phyloP scores from a whole-genome alignment of 495 filamentous ascomycete species.

The Penicillium angulare region DNA sequence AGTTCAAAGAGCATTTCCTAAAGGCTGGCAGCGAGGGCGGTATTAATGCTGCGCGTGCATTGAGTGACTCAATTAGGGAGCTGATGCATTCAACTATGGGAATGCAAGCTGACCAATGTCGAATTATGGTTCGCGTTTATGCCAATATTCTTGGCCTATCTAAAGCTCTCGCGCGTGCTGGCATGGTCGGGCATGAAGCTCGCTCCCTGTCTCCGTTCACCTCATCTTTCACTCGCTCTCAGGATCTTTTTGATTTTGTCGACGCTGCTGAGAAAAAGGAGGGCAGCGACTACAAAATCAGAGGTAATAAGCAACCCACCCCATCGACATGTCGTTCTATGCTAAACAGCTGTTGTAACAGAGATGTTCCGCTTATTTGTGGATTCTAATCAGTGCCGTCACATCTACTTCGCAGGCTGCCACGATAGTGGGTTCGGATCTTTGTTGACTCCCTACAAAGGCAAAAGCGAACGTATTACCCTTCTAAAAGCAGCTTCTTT shows the following conservation, averaged over 20 bases:
- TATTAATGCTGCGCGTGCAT: constrained; percentile 50
- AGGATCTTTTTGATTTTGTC: constrained; percentile 59
- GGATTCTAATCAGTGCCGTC: constrained; percentile 61
- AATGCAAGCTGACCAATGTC: constrained; percentile 48
- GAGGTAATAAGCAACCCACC: constrained; percentile 36
- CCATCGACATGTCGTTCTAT: neutral
- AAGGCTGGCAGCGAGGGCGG: constrained; percentile 55
- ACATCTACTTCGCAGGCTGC: constrained; percentile 64
- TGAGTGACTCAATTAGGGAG: constrained; percentile 50
- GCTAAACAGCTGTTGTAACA: constrained; percentile 12
- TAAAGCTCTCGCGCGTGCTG: constrained; percentile 45
- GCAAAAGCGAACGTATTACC: constrained; percentile 48
- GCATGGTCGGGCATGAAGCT: constrained; percentile 49
- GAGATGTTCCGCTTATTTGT: constrained; percentile 58
- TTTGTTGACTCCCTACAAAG: constrained; percentile 51
- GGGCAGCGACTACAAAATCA: constrained; percentile 58
- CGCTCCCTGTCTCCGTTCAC: constrained; percentile 53
- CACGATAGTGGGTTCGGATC: constrained; percentile 61
- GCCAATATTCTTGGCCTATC: constrained; percentile 57
- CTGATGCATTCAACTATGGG: constrained; percentile 45
- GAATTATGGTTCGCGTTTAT: constrained; percentile 61
- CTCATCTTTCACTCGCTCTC: constrained; percentile 58
- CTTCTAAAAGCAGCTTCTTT: constrained; percentile 47
- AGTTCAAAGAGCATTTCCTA: constrained; percentile 58
- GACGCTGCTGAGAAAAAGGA: constrained; percentile 62